Conservation (phyloP, 139 green algal species). For the Chlorella sorokiniana region DNA sequence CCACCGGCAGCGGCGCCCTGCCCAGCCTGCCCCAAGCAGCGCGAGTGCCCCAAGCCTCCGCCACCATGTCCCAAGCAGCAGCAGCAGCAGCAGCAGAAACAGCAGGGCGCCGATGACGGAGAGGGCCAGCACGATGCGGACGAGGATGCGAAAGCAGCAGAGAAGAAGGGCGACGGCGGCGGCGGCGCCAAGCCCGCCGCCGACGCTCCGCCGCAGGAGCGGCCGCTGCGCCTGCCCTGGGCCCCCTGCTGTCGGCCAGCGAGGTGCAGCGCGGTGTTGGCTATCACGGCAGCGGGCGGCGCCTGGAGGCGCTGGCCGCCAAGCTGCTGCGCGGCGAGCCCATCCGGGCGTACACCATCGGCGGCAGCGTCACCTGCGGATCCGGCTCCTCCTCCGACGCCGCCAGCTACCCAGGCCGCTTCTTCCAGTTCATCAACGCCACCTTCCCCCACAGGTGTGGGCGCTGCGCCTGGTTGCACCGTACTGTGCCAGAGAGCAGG, state of each 20-base stretch:
- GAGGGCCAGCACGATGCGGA: neutral
- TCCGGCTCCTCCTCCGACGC: neutral
- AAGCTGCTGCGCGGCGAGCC: neutral
- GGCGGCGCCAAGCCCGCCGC: neutral
- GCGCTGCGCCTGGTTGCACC: neutral
- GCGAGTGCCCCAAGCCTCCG: neutral
- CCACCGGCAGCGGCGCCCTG: neutral
- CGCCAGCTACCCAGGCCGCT: neutral
- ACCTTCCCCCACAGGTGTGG: slow-evolving; percentile 23
- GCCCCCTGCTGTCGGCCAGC: neutral
- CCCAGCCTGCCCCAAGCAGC: neutral
- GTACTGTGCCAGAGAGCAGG: neutral
- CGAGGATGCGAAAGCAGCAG: neutral
- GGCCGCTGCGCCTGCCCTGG: neutral
- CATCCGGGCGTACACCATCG: neutral
- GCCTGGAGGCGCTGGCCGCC: neutral
- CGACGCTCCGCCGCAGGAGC: neutral
- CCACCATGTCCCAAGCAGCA: neutral
- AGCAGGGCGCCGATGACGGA: neutral
- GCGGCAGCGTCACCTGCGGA: neutral
- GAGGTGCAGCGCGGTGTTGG: neutral
- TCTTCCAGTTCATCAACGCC: slow-evolving; percentile 13
- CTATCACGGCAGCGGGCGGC: neutral
- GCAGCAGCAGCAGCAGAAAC: neutral
- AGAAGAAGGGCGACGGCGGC: neutral